These are phyloP conservation scores for Aspergillus puulaauensis DNA, from an alignment of 2,329 filamentous ascomycete genomes.

Conservation along the genomic window DNA sequence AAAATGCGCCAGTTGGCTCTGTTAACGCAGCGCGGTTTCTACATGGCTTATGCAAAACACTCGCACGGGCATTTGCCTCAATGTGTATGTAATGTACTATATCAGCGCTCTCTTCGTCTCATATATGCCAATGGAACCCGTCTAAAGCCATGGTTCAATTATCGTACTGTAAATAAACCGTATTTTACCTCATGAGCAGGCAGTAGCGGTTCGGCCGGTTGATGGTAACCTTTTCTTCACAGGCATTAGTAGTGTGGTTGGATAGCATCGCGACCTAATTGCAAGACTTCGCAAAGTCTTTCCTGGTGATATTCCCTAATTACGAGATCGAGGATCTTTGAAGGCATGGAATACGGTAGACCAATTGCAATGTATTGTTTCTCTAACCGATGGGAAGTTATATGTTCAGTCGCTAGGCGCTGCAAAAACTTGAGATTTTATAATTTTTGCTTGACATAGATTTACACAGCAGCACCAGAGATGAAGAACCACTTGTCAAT, in stretches of 20 bases:
- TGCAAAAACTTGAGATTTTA: conserved; percentile 27
- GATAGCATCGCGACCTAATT: too few species aligned
- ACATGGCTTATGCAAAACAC: neutral
- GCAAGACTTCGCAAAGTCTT: too few species aligned
- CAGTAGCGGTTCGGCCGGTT: too few species aligned
- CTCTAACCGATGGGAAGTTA: conserved; percentile 1
- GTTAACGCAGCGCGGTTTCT: neutral
- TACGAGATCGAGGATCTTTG: too few species aligned
- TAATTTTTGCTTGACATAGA: conserved; percentile 22
- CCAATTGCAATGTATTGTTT: neutral
- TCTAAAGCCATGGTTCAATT: neutral
- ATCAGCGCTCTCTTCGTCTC: neutral
- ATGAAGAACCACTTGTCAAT: conserved; percentile 99
- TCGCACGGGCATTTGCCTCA: neutral
- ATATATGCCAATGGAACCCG: neutral
- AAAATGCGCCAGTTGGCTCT: neutral
- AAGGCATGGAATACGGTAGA: neutral
- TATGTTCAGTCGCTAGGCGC: conserved; percentile 10
- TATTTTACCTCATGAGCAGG: too few species aligned
- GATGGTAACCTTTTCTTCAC: too few species aligned
- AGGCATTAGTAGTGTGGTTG: too few species aligned
- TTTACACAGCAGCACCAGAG: conserved; percentile 84
- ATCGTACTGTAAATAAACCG: neutral
- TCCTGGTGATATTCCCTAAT: too few species aligned
- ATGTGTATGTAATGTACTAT: neutral